Conservation (phyloP, 192 early-diverging fungal species). For the Chytriomyces confervae region DNA sequence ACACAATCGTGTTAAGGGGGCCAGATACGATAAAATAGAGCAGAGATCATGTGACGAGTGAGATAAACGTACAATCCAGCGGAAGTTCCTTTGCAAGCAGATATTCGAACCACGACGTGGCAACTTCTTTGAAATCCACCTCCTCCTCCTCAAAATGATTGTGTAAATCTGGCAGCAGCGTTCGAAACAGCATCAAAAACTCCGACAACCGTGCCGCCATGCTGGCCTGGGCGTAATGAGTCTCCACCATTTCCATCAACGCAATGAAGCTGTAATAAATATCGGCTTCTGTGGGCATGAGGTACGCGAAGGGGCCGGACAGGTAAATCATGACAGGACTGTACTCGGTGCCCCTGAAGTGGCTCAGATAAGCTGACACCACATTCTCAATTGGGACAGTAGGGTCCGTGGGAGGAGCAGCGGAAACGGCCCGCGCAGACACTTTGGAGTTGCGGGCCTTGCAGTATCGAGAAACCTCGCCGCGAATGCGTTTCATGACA, state of each 20-base stretch:
- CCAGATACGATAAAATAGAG: neutral
- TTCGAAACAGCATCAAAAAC: slow-evolving; percentile 86
- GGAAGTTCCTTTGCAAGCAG: slow-evolving; percentile 84
- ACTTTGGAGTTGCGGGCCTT: slow-evolving; percentile 46
- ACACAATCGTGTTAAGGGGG: slow-evolving; percentile 14
- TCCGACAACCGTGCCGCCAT: slow-evolving; percentile 81
- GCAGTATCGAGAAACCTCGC: slow-evolving; percentile 55
- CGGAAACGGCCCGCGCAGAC: slow-evolving; percentile 48
- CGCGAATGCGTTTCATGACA: slow-evolving; percentile 77
- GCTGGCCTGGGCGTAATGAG: slow-evolving; percentile 64
- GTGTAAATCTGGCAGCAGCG: slow-evolving; percentile 85
- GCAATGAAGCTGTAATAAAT: slow-evolving; percentile 84
- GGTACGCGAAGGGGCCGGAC: slow-evolving; percentile 83
- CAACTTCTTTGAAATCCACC: slow-evolving; percentile 86
- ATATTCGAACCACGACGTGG: slow-evolving; percentile 80
- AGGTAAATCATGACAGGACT: slow-evolving; percentile 74
- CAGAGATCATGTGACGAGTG: neutral
- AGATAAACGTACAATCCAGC: slow-evolving; percentile 58
- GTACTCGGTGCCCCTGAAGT: slow-evolving; percentile 79
- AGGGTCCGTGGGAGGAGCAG: slow-evolving; percentile 42
- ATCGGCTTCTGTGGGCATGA: slow-evolving; percentile 74
- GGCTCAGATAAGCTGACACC: slow-evolving; percentile 83
- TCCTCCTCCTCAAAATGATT: slow-evolving; percentile 96
- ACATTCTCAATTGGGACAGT: slow-evolving; percentile 66
- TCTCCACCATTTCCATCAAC: slow-evolving; percentile 73